Evolutionary conservation across 2,329 filamentous ascomycete genomes (phyloP).

Genomic region (Stylonectria norvegica): DNA sequence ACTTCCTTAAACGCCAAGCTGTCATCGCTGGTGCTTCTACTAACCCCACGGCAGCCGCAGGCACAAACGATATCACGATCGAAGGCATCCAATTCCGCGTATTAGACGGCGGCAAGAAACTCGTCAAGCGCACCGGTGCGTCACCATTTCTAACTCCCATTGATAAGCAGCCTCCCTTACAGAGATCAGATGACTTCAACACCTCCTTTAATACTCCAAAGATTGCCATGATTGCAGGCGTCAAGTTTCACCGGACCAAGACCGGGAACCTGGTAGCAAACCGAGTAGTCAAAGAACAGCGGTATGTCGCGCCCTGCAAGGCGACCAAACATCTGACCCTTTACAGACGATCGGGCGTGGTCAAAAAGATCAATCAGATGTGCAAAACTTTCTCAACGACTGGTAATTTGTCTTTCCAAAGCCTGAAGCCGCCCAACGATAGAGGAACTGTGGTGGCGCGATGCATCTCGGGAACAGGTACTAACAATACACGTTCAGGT

Average conservation of each 20-base stretch:
- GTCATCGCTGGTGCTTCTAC: conserved; percentile 13
- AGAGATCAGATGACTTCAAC: conserved; percentile 52
- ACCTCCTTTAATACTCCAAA: conserved; percentile 70
- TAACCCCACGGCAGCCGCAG: conserved; percentile 22
- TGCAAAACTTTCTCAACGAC: conserved; percentile 71
- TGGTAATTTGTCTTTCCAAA: conserved; percentile 55
- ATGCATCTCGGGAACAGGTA: conserved; percentile 43
- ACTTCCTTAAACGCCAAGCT: conserved; percentile 32
- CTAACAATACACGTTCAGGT: conserved; percentile 69
- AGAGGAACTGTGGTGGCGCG: conserved; percentile 31
- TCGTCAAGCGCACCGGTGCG: conserved; percentile 68
- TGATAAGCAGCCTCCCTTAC: conserved; percentile 25
- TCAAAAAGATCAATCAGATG: conserved; percentile 68
- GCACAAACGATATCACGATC: conserved; percentile 61
- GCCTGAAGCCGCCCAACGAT: conserved; percentile 20
- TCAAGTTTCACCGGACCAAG: conserved; percentile 81
- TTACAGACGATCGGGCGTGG: conserved; percentile 46
- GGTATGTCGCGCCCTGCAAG: conserved; percentile 51
- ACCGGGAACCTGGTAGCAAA: conserved; percentile 81
- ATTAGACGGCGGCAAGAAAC: conserved; percentile 75
- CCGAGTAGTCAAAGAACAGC: conserved; percentile 70
- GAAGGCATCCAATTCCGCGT: conserved; percentile 73
- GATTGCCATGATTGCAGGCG: conserved; percentile 66
- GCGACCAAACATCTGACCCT: conserved; percentile 36
- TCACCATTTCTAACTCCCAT: conserved; percentile 1